Evolutionary conservation across 352 stramenopile genomes (phyloP).

Genomic region (Elongisporangium anandrum): DNA sequence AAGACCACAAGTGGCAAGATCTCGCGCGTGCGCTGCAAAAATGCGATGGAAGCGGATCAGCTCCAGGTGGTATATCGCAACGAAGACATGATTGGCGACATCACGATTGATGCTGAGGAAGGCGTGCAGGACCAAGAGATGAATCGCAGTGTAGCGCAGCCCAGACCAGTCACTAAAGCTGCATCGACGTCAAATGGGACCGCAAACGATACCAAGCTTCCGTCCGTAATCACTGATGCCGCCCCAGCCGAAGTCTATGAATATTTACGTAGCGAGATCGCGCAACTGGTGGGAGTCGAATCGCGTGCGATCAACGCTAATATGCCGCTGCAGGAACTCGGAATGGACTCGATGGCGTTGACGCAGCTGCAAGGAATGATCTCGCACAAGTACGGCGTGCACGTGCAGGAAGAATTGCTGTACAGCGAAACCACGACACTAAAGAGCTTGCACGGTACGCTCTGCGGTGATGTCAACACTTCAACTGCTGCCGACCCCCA

Average conservation of each 20-base stretch:
- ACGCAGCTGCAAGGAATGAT: constrained; percentile 95
- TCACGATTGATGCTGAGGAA: constrained; percentile 26
- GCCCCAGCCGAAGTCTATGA: constrained; percentile 45
- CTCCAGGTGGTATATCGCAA: constrained; percentile 74
- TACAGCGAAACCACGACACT: constrained; percentile 88
- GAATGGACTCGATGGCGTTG: constrained; percentile 93
- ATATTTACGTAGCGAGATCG: constrained; percentile 58
- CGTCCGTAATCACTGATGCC: constrained; percentile 46
- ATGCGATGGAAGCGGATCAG: constrained; percentile 52
- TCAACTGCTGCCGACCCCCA: constrained; percentile 14
- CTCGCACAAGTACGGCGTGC: constrained; percentile 82
- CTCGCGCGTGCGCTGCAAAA: constrained; percentile 86
- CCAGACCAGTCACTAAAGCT: neutral
- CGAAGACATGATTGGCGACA: constrained; percentile 67
- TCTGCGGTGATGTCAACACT: constrained; percentile 36
- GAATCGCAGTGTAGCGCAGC: constrained; percentile 10
- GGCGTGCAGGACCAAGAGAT: constrained; percentile 20
- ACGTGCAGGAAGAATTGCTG: constrained; percentile 91
- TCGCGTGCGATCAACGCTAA: constrained; percentile 38
- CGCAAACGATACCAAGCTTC: constrained; percentile 21
- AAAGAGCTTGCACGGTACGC: constrained; percentile 70
- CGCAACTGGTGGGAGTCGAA: constrained; percentile 53
- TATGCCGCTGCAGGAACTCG: constrained; percentile 63
- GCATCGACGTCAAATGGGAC: neutral
- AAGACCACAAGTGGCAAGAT: constrained; percentile 99